Evolutionary conservation across 306 rosid species (phyloP).

Genomic region (Vachellia collinsii): DNA sequence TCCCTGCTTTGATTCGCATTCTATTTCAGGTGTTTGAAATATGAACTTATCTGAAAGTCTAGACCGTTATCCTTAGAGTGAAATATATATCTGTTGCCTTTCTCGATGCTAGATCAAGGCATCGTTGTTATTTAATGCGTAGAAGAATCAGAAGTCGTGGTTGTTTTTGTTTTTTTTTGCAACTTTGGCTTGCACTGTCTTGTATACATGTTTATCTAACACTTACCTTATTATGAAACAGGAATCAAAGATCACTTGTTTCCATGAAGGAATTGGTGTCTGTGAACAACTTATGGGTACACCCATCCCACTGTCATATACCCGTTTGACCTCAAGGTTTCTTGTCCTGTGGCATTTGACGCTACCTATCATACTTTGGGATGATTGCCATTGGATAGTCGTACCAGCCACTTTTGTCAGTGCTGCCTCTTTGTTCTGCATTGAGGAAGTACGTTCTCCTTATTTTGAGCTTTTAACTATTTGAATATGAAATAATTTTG

Average conservation of each 20-base stretch:
- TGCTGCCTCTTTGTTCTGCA: constrained; percentile 96
- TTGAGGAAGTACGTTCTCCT: constrained; percentile 72
- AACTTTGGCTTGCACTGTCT: constrained; percentile 6
- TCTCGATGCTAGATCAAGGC: background rate
- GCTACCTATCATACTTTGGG: constrained; percentile 94
- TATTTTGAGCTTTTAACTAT: constrained; percentile 9
- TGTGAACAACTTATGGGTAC: constrained; percentile 91
- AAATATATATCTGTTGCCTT: constrained; percentile 6
- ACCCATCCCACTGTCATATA: constrained; percentile 89
- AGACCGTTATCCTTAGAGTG: background rate
- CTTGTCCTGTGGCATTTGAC: constrained; percentile 91
- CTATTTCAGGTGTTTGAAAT: background rate
- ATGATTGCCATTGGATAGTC: constrained; percentile 93
- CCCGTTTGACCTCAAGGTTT: constrained; percentile 92
- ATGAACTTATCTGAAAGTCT: background rate
- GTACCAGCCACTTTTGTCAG: constrained; percentile 92
- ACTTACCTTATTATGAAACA: constrained; percentile 41
- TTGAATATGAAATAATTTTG: constrained; percentile 23
- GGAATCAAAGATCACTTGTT: constrained; percentile 77
- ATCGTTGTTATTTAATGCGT: background rate
- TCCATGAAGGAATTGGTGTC: constrained; percentile 85
- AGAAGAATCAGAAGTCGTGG: background rate
- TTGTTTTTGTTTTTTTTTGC: background rate
- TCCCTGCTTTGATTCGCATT: background rate
- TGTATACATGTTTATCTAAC: background rate